Conservation (phyloP, 371 early-diverging fungal genomes). For the Blakeslea trispora region DNA sequence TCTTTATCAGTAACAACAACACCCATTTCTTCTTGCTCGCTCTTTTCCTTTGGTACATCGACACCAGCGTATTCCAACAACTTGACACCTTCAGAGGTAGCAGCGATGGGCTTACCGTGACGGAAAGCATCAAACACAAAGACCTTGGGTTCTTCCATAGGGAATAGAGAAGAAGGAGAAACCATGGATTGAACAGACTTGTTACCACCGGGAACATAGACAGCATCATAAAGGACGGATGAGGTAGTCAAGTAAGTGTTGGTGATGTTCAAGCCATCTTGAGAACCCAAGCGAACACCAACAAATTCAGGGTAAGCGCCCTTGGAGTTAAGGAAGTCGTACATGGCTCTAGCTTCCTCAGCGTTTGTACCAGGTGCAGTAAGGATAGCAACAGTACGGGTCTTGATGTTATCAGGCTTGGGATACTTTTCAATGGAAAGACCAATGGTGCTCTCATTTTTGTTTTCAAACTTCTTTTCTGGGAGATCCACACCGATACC, state of each 20-base stretch:
- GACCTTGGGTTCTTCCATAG: conserved; percentile 35
- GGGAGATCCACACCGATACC: conserved; percentile 36
- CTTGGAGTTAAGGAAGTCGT: conserved; percentile 25
- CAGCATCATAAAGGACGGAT: conserved; percentile 43
- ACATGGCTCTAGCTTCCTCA: conserved; percentile 33
- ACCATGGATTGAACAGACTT: conserved; percentile 22
- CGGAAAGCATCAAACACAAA: conserved; percentile 40
- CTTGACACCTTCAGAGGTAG: conserved; percentile 25
- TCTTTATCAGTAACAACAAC: conserved; percentile 17
- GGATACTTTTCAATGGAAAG: conserved; percentile 40
- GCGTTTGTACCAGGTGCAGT: conserved; percentile 35
- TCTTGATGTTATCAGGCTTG: conserved; percentile 32
- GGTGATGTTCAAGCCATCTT: conserved; percentile 26
- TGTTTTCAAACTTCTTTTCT: conserved; percentile 26
- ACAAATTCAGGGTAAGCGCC: conserved; percentile 39
- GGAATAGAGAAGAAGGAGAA: conserved; percentile 23
- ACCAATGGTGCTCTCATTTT: conserved; percentile 21
- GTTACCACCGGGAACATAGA: conserved; percentile 42
- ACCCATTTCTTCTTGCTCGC: conserved; percentile 10
- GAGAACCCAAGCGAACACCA: conserved; percentile 27
- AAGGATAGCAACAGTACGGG: conserved; percentile 39
- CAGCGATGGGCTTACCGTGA: conserved; percentile 44
- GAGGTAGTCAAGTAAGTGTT: conserved; percentile 31
- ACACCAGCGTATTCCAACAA: conserved; percentile 19
- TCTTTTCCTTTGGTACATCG: conserved; percentile 1